Evolutionary conservation across 2,329 filamentous ascomycete genomes (phyloP).

Genomic region (Fusarium sp.): DNA sequence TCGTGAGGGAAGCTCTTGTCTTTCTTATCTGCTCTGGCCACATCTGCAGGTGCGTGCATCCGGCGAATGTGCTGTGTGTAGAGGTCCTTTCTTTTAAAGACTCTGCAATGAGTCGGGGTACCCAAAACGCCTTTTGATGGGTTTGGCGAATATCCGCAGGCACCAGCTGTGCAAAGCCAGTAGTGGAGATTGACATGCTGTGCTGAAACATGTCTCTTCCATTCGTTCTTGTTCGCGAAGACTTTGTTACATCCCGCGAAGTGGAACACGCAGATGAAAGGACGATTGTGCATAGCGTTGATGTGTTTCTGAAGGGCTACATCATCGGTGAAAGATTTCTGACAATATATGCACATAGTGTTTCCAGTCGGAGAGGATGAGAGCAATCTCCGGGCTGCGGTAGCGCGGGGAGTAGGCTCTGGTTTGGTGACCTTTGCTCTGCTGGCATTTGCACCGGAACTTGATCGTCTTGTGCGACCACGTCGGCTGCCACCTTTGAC

Average conservation of each 20-base stretch:
- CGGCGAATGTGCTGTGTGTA: slow-evolving; percentile 89
- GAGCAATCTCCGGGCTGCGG: slow-evolving; percentile 11
- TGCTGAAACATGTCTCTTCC: slow-evolving; percentile 88
- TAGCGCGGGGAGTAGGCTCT: not conserved
- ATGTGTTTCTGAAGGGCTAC: slow-evolving; percentile 60
- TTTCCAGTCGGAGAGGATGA: not conserved
- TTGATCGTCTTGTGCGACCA: slow-evolving; percentile 18
- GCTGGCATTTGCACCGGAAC: not conserved
- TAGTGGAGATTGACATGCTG: slow-evolving; percentile 81
- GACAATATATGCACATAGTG: slow-evolving; percentile 34
- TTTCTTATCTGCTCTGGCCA: slow-evolving; percentile 47
- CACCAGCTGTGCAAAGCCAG: slow-evolving; percentile 79
- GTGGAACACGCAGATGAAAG: slow-evolving; percentile 82
- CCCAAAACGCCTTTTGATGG: slow-evolving; percentile 17
- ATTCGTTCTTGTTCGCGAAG: slow-evolving; percentile 90
- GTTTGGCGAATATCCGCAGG: slow-evolving; percentile 56
- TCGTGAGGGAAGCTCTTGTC: slow-evolving; percentile 50
- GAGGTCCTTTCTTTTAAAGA: slow-evolving; percentile 92
- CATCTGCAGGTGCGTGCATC: slow-evolving; percentile 73
- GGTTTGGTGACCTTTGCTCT: slow-evolving; percentile 22
- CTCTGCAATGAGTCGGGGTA: slow-evolving; percentile 63
- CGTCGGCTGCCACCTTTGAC: slow-evolving; percentile 20
- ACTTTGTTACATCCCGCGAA: slow-evolving; percentile 79
- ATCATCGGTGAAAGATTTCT: slow-evolving; percentile 56
- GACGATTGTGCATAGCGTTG: slow-evolving; percentile 65